Conservation (phyloP, 1,284 basidiomycete genomes). For the Peniophora sp. region DNA sequence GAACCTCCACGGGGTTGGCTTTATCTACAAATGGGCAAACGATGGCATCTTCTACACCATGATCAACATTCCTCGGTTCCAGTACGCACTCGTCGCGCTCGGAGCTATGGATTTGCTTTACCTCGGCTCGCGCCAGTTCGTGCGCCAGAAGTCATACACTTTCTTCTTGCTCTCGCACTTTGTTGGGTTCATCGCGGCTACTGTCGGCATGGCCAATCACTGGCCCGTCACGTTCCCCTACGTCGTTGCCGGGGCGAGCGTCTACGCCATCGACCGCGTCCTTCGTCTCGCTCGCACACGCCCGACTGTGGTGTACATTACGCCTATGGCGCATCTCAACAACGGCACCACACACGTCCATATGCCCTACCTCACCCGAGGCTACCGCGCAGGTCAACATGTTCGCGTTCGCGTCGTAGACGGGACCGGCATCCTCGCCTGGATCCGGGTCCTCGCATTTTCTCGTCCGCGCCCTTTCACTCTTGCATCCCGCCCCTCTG, state of each 20-base stretch:
- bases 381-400: constrained; percentile 82
- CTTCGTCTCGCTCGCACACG: constrained; percentile 64
- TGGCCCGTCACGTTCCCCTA: constrained; percentile 35
- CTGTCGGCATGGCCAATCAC: neutral
- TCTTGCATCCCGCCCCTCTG: constrained; percentile 36
- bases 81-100: constrained; percentile 47
- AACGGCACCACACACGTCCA: constrained; percentile 46
- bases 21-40: constrained; percentile 52
- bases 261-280: constrained; percentile 60
- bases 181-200: constrained; percentile 15
- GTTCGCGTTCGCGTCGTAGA: constrained; percentile 54
- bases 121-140: constrained; percentile 40
- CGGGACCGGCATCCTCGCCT: constrained; percentile 42
- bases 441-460: constrained; percentile 1
- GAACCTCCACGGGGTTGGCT: constrained; percentile 60
- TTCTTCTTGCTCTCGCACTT: constrained; percentile 48
- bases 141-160: constrained; percentile 46
- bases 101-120: constrained; percentile 43
- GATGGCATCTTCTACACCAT: constrained; percentile 28
- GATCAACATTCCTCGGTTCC: constrained; percentile 24
- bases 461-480: constrained; percentile 62
- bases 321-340: constrained; percentile 42
- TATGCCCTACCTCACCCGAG: constrained; percentile 52
- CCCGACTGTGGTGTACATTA: constrained; percentile 45
- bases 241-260: constrained; percentile 37